phyloP scores from a whole-genome alignment of 306 rosid species.

The Geum urbanum region DNA sequence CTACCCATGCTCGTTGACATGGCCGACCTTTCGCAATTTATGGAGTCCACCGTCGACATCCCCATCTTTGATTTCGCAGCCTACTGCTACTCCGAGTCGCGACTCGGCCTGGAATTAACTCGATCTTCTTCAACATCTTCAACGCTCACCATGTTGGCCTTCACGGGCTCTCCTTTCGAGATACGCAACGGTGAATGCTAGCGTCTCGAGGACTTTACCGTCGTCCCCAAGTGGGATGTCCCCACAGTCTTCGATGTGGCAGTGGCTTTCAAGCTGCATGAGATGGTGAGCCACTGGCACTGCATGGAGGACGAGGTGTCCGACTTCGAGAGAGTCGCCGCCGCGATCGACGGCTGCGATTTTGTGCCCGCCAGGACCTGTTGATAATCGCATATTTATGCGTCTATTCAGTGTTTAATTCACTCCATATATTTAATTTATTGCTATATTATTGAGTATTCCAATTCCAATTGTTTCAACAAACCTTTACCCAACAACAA shows the following conservation, averaged over 20 bases:
- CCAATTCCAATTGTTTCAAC: no score
- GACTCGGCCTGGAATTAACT: neutral
- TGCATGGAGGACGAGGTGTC: constrained; percentile 22
- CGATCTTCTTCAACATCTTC: neutral
- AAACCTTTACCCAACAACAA: no score
- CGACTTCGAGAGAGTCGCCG: neutral
- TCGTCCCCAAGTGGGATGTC: constrained; percentile 21
- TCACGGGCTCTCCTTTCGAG: constrained; percentile 6
- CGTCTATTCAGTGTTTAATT: no score
- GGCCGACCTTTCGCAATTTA: constrained; percentile 7
- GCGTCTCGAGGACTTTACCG: constrained; percentile 25
- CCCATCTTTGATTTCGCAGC: constrained; percentile 15
- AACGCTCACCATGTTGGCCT: constrained; percentile 3
- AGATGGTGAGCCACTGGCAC: constrained; percentile 14
- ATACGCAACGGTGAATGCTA: neutral
- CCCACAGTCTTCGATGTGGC: neutral
- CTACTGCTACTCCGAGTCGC: constrained; percentile 9
- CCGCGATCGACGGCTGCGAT: neutral
- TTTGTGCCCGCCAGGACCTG: neutral
- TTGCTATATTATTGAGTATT: no score
- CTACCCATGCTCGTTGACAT: constrained; percentile 19
- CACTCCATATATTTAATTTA: no score
- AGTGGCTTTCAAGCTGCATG: constrained; percentile 17
- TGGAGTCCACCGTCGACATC: constrained; percentile 31
- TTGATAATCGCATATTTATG: no score